phyloP scores from a whole-genome alignment of 73 alveolate species.

The Paramecium primaurelia region DNA sequence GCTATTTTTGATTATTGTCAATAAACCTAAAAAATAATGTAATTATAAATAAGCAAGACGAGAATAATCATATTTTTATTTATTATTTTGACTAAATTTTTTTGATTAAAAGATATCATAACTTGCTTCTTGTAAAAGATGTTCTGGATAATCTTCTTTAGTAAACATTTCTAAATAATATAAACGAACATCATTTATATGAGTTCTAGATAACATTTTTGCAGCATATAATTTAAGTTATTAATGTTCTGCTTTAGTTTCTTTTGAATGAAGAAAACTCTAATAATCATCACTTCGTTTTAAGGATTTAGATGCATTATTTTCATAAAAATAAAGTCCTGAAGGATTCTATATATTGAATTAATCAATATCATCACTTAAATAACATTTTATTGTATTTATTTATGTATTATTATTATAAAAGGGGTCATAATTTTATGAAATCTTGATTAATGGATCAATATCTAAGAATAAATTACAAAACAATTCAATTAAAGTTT shows the following conservation, averaged over 20 bases:
- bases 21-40: not conserved
- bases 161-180: not conserved
- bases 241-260: not conserved
- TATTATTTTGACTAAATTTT: not conserved
- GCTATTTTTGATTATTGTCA: not conserved
- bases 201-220: not conserved
- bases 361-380: not conserved
- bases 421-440: not conserved
- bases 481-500: not conserved
- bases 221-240: not conserved
- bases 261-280: not conserved
- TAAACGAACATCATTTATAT: not conserved
- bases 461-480: conserved; percentile 1
- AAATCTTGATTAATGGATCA: not conserved
- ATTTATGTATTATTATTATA: not conserved
- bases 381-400: not conserved
- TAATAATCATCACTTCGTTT: not conserved
- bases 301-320: not conserved
- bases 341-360: not conserved
- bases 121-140: not conserved
- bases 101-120: not conserved
- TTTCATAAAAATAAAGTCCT: conserved; percentile 12
- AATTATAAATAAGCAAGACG: not conserved
- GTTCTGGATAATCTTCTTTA: not conserved
- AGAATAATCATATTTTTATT: not conserved